phyloP scores from a whole-genome alignment of 208 protist species.

The Angomonas ambiguus region DNA sequence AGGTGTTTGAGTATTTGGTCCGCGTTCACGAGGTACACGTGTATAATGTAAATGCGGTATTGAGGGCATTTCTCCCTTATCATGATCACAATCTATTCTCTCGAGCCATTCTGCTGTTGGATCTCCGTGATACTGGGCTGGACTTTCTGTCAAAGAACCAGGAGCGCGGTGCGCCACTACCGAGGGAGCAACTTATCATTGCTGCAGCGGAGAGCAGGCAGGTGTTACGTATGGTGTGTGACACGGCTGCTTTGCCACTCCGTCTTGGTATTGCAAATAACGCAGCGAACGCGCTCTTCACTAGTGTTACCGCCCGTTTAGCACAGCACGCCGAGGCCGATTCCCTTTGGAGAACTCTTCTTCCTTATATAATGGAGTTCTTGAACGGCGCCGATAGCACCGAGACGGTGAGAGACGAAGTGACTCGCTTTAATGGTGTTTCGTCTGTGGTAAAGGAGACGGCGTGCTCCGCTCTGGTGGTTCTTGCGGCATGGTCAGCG shows the following conservation, averaged over 20 bases:
- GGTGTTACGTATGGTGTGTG: constrained; percentile 62
- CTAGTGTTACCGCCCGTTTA: constrained; percentile 56
- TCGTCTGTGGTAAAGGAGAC: constrained; percentile 24
- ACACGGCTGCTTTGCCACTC: constrained; percentile 42
- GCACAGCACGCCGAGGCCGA: constrained; percentile 54
- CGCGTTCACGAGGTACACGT: constrained; percentile 83
- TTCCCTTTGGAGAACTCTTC: constrained; percentile 61
- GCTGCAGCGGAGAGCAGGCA: constrained; percentile 73
- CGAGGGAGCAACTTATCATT: constrained; percentile 64
- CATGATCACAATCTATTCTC: constrained; percentile 87
- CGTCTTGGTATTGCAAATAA: constrained; percentile 49
- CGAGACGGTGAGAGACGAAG: constrained; percentile 12
- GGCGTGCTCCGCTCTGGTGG: constrained; percentile 62
- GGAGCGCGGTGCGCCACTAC: constrained; percentile 65
- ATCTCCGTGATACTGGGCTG: constrained; percentile 83
- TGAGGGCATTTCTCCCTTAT: constrained; percentile 77
- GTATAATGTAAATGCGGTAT: constrained; percentile 66
- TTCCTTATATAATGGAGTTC: constrained; percentile 76
- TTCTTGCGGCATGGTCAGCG: constrained; percentile 60
- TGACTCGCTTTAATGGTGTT: neutral
- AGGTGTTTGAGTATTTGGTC: constrained; percentile 85
- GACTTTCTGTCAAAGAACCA: constrained; percentile 79
- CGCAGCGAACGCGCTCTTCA: constrained; percentile 78
- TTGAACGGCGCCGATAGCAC: constrained; percentile 27
- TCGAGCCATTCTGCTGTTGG: constrained; percentile 67